A percentile compares a stretch with the other conserved stretches of the same genome.
phyloP scores from a whole-genome alignment of 2,329 filamentous ascomycete genomes.

The Chalaropsis thielavioides region DNA sequence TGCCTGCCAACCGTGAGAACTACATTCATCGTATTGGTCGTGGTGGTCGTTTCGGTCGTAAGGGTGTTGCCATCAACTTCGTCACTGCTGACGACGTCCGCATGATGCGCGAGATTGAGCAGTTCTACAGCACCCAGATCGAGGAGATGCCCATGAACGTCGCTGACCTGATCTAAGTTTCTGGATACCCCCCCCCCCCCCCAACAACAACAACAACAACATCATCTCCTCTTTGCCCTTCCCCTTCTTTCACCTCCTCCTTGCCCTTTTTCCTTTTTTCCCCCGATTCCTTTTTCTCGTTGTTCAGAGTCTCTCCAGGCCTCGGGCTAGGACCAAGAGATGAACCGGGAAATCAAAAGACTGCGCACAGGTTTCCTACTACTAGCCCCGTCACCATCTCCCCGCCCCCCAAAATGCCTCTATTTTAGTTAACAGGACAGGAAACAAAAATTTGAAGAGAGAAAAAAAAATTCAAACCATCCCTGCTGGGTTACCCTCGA shows the following conservation, averaged over 20 bases:
- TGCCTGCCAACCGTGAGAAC: constrained; percentile 98
- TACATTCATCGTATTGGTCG: constrained; percentile 99
- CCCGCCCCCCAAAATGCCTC: constrained; percentile 4
- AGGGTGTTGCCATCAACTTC: constrained; percentile 99
- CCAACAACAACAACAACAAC: not conserved
- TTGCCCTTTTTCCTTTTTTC: constrained; percentile 4
- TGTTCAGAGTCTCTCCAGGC: not conserved
- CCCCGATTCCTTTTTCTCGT: constrained; percentile 8
- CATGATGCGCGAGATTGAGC: constrained; percentile 99
- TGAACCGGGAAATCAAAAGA: not conserved
- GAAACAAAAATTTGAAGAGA: constrained; percentile 17
- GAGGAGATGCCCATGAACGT: constrained; percentile 99
- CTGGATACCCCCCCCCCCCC: constrained; percentile 14
- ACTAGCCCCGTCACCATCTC: not conserved
- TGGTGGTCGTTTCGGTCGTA: constrained; percentile 98
- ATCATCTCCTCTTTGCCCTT: not conserved
- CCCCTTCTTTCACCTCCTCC: not conserved
- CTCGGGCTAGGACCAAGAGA: not conserved
- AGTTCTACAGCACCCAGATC: constrained; percentile 99
- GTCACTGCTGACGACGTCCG: constrained; percentile 97
- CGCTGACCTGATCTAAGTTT: constrained; percentile 54
- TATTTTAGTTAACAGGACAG: constrained; percentile 12
- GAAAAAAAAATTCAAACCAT: constrained; percentile 17
- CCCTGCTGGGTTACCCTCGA: too few species aligned
- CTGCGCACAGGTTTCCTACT: constrained; percentile 1